Base-by-base conservation (phyloP, 2,329 filamentous ascomycete genomes). In the Trichophyton benhamiae region DNA sequence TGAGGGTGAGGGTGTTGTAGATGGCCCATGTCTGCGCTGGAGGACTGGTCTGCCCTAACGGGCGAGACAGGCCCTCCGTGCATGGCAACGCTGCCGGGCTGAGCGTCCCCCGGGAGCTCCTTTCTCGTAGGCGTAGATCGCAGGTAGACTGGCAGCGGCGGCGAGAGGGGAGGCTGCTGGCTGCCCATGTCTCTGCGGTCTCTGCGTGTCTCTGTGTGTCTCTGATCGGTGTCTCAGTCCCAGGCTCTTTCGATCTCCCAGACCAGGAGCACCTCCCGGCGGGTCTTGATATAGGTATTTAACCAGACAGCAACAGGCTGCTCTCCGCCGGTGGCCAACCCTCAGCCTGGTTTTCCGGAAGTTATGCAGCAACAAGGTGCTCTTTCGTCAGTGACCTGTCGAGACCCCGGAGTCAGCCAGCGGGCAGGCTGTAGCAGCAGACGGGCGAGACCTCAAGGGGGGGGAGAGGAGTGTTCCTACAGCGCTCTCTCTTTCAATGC, bases 101-200 rank as follows among this genome's bases (percentile, higher is more conserved):
- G 27, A 30, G 27, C 27, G 27, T 30, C 6, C 27, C 27, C 57
- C 0, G 68, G 60, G 3, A 70, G 15, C 1, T 69, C 64, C 57
- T 72, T 74, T 48, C 72, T 68, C 27, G 64, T 59, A 1, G 65
- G 65, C 27, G 61, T 49, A 57, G 74, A 71, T 64, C 71, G 69
- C 64, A 76, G 68, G 65, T 77, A 77, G 63, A 75, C 75, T 30
- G 75, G 73, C n/a, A 75, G 71, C 63, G 75, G 75, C 67, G 75
- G 72, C 42, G 75, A 72, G 42, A 73, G 66, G 57, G 73, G 69
- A 22, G 66, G 63, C 17, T 63, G 63, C 42, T 63, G 63, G 20
- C 59, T 59, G 20, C 60, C 60, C n/a, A 62, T 55, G 41, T 22
- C 20, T 25, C 44, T 22, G 15, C 36, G 30, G 5, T n/a, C 20